Conservation (phyloP, 2,329 filamentous ascomycete species). For the Xylaria sp. region DNA sequence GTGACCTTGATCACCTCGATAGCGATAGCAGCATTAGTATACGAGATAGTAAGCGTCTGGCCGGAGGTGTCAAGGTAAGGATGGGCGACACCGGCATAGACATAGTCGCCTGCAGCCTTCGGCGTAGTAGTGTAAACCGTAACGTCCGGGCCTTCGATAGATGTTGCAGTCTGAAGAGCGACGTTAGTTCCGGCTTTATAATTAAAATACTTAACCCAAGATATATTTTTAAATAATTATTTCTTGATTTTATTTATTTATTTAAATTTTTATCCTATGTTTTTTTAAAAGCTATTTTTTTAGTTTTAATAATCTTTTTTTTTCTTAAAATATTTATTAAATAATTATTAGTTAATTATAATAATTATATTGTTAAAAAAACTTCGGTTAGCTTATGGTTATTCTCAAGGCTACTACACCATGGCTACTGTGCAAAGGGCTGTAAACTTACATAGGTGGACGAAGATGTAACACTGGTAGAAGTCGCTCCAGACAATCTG, state of each 20-base stretch:
- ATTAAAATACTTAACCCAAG: too few relatives aligned
- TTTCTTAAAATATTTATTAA: too few relatives aligned
- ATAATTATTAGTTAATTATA: too few relatives aligned
- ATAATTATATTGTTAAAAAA: too few relatives aligned
- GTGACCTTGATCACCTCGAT: not conserved
- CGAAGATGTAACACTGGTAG: not conserved
- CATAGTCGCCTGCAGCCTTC: not conserved
- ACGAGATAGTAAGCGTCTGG: not conserved
- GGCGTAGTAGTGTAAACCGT: not conserved
- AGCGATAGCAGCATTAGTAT: not conserved
- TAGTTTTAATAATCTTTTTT: too few relatives aligned
- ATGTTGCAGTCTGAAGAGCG: not conserved
- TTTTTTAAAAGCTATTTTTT: too few relatives aligned
- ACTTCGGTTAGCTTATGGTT: not conserved
- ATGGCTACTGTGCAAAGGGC: not conserved
- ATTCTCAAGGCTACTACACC: not conserved
- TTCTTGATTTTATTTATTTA: too few relatives aligned
- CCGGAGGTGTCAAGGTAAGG: not conserved
- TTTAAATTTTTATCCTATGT: too few relatives aligned
- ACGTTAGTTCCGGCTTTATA: not conserved
- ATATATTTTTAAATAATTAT: too few relatives aligned
- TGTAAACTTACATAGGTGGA: not conserved
- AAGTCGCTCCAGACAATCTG: not conserved
- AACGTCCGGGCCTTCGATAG: not conserved
- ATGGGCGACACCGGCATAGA: not conserved